Percentiles rank a stretch among this genome's conserved stretches.
phyloP scores from a whole-genome alignment of 352 stramenopile species.

The Phytophthora niederhauseri region DNA sequence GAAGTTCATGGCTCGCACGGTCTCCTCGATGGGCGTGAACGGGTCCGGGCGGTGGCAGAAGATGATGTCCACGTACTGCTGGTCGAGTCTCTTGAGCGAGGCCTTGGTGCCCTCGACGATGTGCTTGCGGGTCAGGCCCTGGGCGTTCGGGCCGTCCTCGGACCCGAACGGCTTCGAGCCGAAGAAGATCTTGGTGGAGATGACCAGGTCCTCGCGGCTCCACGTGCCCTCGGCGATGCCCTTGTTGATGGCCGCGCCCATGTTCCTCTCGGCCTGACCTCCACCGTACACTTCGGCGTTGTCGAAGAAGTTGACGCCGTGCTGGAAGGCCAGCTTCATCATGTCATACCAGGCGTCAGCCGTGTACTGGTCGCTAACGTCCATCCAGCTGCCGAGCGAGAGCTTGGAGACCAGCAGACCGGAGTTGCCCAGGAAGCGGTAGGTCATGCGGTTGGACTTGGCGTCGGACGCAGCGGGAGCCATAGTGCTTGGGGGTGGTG shows the following conservation, averaged over 20 bases:
- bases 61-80: constrained; percentile 49
- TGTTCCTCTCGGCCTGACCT: constrained; percentile 35
- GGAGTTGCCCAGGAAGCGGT: constrained; percentile 29
- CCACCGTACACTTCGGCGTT: constrained; percentile 43
- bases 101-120: constrained; percentile 58
- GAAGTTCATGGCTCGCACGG: constrained; percentile 55
- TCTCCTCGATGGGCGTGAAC: constrained; percentile 50
- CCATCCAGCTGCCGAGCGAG: constrained; percentile 43
- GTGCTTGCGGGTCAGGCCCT: constrained; percentile 48
- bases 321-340: constrained; percentile 29
- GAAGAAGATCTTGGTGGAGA: constrained; percentile 54
- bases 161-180: constrained; percentile 11
- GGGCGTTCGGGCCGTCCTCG: constrained; percentile 23
- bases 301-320: constrained; percentile 58
- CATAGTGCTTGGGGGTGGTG: constrained; percentile 6
- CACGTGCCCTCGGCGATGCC: constrained; percentile 23
- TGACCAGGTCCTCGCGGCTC: constrained; percentile 46
- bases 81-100: constrained; percentile 32
- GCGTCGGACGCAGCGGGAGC: not conserved
- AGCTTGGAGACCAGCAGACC: constrained; percentile 48
- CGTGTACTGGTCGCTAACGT: constrained; percentile 20
- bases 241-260: constrained; percentile 36
- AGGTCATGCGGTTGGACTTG: constrained; percentile 15
- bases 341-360: constrained; percentile 36
- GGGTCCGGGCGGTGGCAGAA: constrained; percentile 44